Base-by-base conservation (phyloP, 495 filamentous ascomycete species). In the Neurospora cerealis region DNA sequence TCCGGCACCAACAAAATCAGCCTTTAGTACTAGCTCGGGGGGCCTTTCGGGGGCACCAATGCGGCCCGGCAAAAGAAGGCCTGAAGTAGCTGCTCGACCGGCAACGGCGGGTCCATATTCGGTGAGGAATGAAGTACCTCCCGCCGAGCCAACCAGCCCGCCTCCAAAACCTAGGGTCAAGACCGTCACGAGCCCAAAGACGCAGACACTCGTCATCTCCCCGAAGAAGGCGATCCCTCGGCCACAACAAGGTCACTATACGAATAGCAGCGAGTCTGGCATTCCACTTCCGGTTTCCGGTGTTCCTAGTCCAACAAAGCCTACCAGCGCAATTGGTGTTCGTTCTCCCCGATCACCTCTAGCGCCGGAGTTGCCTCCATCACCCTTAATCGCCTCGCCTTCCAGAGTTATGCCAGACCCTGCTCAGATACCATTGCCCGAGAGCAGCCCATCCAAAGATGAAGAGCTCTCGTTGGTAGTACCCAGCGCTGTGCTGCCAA, bases 71-170 rank as follows among this genome's bases (percentile, higher is more conserved):
- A 85, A 81, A 73, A 85, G 81, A 75, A 80, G 83, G 71, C 85
- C 86, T 8, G 87, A 88, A 69, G 80, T 86, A 71, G 80, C 81
- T 54, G 81, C 85, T 44, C 80, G 87, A 72, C 87, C 87, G 13
- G 87, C 87, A 42, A 89, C 87, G 5, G 87, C 87, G 13, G 87
- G 87, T 0, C 87, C 87, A 0, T 89, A 89, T 76, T 89, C 87
- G 13, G 85, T 88, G n/a, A 78, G 87, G 73, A 78, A 80, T 19
- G 85, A 86, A 38, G 81, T 79, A 15, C 80, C 83, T 4, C 83
- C 83, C 1, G 69, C 69, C 0, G 84, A 86, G 76, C 81, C 82
- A 34, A 71, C 80, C 4, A 86, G 85, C 73, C 85, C 83, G 13
- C 74, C 82, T 28, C 78, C 81, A 11, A 76, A 46, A 24, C 54